Evolutionary conservation across 176 grass and related monocot genomes (phyloP).

Genomic region (Musa acuminata): DNA sequence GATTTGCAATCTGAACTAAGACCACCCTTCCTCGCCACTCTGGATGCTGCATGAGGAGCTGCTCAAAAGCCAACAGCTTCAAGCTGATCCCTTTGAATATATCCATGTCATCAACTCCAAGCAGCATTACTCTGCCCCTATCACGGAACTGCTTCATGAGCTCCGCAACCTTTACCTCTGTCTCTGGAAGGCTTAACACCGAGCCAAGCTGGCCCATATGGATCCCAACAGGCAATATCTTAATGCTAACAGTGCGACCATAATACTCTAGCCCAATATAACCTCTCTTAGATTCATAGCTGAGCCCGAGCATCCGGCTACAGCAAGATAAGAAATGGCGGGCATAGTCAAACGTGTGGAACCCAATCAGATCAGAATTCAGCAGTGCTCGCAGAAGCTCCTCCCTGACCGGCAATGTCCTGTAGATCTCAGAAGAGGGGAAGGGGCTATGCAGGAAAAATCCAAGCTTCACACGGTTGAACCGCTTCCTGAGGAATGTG

Average conservation of each 20-base stretch:
- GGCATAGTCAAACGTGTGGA: slow-evolving; percentile 92
- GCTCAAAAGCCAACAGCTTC: slow-evolving; percentile 89
- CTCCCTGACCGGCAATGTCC: slow-evolving; percentile 67
- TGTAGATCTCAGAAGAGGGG: slow-evolving; percentile 79
- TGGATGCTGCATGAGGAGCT: slow-evolving; percentile 62
- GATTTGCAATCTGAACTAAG: slow-evolving; percentile 94
- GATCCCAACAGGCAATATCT: slow-evolving; percentile 80
- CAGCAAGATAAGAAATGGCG: slow-evolving; percentile 86
- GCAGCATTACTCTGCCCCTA: slow-evolving; percentile 36
- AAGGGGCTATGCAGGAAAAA: slow-evolving; percentile 95
- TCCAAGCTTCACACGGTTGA: slow-evolving; percentile 70
- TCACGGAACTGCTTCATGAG: slow-evolving; percentile 64
- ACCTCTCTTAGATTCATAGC: slow-evolving; percentile 79
- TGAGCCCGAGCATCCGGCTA: slow-evolving; percentile 80
- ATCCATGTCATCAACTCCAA: slow-evolving; percentile 94
- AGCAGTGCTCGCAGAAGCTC: slow-evolving; percentile 69
- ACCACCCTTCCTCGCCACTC: slow-evolving; percentile 64
- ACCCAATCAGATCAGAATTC: slow-evolving; percentile 81
- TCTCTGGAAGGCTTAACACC: slow-evolving; percentile 51
- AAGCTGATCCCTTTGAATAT: slow-evolving; percentile 93
- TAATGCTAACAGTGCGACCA: slow-evolving; percentile 79
- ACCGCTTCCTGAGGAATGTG: slow-evolving; percentile 70
- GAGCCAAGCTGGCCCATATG: slow-evolving; percentile 67
- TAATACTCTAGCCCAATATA: slow-evolving; percentile 87
- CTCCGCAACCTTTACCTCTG: slow-evolving; percentile 51